Percentiles rank a stretch among this genome's conserved stretches.
Conservation (phyloP, 2,329 filamentous ascomycete species). For the Lachnellula hyalina region DNA sequence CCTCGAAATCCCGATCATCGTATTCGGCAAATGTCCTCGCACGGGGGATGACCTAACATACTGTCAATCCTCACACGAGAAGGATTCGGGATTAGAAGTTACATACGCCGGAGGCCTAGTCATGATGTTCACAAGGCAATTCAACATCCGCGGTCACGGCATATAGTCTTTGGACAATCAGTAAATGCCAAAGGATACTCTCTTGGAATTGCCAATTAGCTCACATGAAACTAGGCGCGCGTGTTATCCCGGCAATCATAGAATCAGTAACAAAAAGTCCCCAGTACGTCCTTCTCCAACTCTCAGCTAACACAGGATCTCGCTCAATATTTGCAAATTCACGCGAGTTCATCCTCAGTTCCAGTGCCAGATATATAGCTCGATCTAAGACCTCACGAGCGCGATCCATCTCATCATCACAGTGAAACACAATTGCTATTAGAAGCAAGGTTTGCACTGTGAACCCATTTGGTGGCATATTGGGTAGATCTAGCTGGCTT, state of each 20-base stretch:
- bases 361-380: constrained; percentile 54
- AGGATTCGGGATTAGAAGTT: background rate
- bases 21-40: constrained; percentile 34
- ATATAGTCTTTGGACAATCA: constrained; percentile 32
- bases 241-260: constrained; percentile 17
- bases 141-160: constrained; percentile 32
- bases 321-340: constrained; percentile 43
- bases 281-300: constrained; percentile 39
- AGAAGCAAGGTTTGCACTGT: constrained; percentile 35
- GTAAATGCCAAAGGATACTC: constrained; percentile 32
- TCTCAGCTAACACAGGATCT: constrained; percentile 36
- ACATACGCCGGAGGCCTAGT: constrained; percentile 37
- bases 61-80: background rate
- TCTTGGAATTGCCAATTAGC: background rate
- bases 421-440: constrained; percentile 35
- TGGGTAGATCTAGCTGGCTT: constrained; percentile 22
- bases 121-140: constrained; percentile 37
- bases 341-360: constrained; percentile 53
- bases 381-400: constrained; percentile 34
- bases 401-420: constrained; percentile 25
- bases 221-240: constrained; percentile 23
- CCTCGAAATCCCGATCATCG: constrained; percentile 31
- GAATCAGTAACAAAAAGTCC: constrained; percentile 32
- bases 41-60: constrained; percentile 30
- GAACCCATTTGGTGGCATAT: constrained; percentile 28